Evolutionary conservation across 768 basidiomycete species (phyloP), one percentile per base, ranked within the genome.

Genomic region (Saitozyma podzolica): DNA sequence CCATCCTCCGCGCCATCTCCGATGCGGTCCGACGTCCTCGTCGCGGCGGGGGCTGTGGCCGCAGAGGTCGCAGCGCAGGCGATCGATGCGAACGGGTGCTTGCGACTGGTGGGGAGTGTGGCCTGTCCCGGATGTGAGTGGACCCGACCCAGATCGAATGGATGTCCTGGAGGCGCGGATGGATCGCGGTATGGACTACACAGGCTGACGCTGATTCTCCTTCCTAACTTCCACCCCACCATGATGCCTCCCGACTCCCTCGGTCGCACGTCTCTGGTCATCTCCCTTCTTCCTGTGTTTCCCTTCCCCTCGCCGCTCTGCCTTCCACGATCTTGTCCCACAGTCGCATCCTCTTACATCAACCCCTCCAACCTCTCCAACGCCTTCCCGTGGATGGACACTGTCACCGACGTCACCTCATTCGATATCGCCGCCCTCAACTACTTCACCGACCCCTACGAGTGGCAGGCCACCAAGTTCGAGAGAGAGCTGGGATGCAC

Each of bases 331-430:
- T 1, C 19, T 55, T 51, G 8, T 50, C 60, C 9, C 16, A 37
- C 64, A 73, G 71, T 71, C 61, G 51, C 62, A 62, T 76, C 67
- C 54, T 73, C 75, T 37, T 78, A 73, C 53, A 62, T 78, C 53
- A 56, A 65, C 61, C 75, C 77, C 0, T 47, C 60, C 14, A 77
- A 77, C 58, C 66, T 78, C 17, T 69, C 71, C 48, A 71, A 74
- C 56, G 75, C 75, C 14, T 78, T 68, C 64, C 77, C 75, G 13
- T 77, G 75, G 64, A 74, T 78, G 63, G 14, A 65, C 17, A 52
- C 50, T 2, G 74, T 78, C 43, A 70, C 61, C 29, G 63, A 64
- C 16, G 74, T 78, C 6, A 37, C 62, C 2, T 69, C 72, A 6
- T 78, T 78, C 55, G 77, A 77, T 51, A 67, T 72, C 5, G 74